Conservation (phyloP, 768 basidiomycete genomes). For the Lentinula guzmanii region DNA sequence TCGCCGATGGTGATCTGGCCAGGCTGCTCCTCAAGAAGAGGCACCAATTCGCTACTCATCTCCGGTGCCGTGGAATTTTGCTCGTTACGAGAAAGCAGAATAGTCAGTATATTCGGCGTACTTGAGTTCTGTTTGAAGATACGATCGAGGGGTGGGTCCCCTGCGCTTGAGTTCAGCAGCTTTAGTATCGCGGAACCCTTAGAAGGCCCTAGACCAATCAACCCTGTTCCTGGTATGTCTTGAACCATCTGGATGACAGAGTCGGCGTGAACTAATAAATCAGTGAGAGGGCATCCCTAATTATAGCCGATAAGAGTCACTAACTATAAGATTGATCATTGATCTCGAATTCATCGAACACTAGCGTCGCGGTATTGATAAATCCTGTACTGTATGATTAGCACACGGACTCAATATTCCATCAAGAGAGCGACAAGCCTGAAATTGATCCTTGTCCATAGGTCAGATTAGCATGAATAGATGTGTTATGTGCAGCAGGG, state of each 20-base stretch:
- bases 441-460: slow-evolving; percentile 15
- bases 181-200: slow-evolving; percentile 12
- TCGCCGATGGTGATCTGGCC: slow-evolving; percentile 18
- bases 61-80: background rate
- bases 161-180: slow-evolving; percentile 3
- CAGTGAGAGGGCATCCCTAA: background rate
- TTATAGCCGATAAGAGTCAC: background rate
- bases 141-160: slow-evolving; percentile 15
- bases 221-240: slow-evolving; percentile 8
- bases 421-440: slow-evolving; percentile 6
- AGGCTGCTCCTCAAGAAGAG: background rate
- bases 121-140: slow-evolving; percentile 18
- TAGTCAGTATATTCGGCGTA: slow-evolving; percentile 17
- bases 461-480: slow-evolving; percentile 7
- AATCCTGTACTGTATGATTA: slow-evolving; percentile 7
- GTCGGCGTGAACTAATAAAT: background rate
- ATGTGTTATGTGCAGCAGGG: slow-evolving; percentile 11
- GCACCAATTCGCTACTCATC: background rate
- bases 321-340: slow-evolving; percentile 15
- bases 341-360: slow-evolving; percentile 15
- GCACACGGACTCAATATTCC: background rate
- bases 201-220: slow-evolving; percentile 18
- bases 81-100: slow-evolving; percentile 11
- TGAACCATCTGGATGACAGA: background rate
- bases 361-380: slow-evolving; percentile 10